phyloP scores from a whole-genome alignment of 768 basidiomycete genomes.

The Pisolithus albus region DNA sequence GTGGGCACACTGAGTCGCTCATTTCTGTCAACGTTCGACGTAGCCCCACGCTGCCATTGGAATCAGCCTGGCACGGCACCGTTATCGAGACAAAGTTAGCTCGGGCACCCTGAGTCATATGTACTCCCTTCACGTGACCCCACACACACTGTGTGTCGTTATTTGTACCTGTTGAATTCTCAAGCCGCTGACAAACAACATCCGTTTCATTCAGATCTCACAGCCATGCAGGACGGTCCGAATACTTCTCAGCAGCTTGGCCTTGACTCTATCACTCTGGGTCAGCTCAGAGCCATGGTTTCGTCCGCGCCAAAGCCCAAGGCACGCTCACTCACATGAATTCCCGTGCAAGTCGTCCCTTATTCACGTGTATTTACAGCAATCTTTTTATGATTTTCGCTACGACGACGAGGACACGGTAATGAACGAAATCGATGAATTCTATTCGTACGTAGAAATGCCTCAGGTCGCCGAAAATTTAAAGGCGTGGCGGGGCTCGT shows the following conservation, averaged over 20 bases:
- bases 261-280: slow-evolving; percentile 71
- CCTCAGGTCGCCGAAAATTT: slow-evolving; percentile 82
- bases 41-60: background rate
- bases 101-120: slow-evolving; percentile 5
- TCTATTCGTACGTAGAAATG: slow-evolving; percentile 96
- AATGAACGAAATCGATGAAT: slow-evolving; percentile 94
- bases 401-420: slow-evolving; percentile 97
- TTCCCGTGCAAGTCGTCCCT: slow-evolving; percentile 6
- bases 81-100: slow-evolving; percentile 5
- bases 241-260: slow-evolving; percentile 34
- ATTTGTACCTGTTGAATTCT: slow-evolving; percentile 19
- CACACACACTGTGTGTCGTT: slow-evolving; percentile 7
- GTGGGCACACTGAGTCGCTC: no score
- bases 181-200: slow-evolving; percentile 21
- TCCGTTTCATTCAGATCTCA: slow-evolving; percentile 8
- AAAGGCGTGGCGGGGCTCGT: slow-evolving; percentile 83
- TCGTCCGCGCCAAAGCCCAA: slow-evolving; percentile 66
- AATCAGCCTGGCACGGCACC: background rate
- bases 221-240: slow-evolving; percentile 25
- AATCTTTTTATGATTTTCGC: slow-evolving; percentile 83
- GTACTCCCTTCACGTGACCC: background rate
- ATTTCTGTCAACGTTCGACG: background rate
- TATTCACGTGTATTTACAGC: slow-evolving; percentile 40
- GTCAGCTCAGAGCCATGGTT: slow-evolving; percentile 73
- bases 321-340: slow-evolving; percentile 34